Percentiles rank a stretch among this genome's conserved stretches.
Conservation (phyloP, 495 filamentous ascomycete species). For the Penicillium atrosanguineum region DNA sequence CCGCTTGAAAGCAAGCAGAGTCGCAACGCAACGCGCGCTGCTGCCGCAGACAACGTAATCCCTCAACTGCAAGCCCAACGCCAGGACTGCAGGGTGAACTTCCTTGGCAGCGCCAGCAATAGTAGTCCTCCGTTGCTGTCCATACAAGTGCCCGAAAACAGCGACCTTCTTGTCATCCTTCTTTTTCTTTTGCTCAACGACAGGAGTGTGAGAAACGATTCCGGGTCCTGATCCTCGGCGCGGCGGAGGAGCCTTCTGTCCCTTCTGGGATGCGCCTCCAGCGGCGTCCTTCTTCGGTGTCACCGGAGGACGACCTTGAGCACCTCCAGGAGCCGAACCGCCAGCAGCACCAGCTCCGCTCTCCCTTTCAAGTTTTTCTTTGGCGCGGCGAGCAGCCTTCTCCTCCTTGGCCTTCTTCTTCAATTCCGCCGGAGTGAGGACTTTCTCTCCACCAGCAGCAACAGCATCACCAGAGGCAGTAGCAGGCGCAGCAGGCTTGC, state of each 20-base stretch:
- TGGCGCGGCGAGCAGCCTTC: constrained; percentile 69
- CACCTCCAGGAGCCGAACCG: constrained; percentile 20
- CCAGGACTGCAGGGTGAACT: constrained; percentile 83
- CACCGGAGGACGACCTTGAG: constrained; percentile 23
- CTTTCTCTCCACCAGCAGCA: constrained; percentile 30
- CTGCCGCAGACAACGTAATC: constrained; percentile 87
- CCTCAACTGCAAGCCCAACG: constrained; percentile 85
- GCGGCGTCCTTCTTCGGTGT: constrained; percentile 48
- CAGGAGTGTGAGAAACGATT: constrained; percentile 37
- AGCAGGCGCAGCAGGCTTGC: constrained; percentile 25
- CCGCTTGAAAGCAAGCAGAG: constrained; percentile 82
- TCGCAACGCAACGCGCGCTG: constrained; percentile 83
- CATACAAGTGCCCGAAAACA: constrained; percentile 83
- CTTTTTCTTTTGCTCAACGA: constrained; percentile 40
- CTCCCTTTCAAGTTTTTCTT: constrained; percentile 51
- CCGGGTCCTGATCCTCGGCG: constrained; percentile 39
- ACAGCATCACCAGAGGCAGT: constrained; percentile 7
- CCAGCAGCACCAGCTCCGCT: constrained; percentile 26
- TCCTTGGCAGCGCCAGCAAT: constrained; percentile 79
- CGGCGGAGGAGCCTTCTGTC: constrained; percentile 35
- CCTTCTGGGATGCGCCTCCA: constrained; percentile 31
- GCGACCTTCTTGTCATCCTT: constrained; percentile 70
- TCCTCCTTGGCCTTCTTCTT: constrained; percentile 79
- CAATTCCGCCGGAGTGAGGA: constrained; percentile 64
- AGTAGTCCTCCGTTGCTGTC: constrained; percentile 65